Percentiles rank a stretch among this genome's conserved stretches.
These are phyloP conservation scores for Penicillium lividum DNA, from an alignment of 495 filamentous ascomycete genomes.

Conservation along the genomic window DNA sequence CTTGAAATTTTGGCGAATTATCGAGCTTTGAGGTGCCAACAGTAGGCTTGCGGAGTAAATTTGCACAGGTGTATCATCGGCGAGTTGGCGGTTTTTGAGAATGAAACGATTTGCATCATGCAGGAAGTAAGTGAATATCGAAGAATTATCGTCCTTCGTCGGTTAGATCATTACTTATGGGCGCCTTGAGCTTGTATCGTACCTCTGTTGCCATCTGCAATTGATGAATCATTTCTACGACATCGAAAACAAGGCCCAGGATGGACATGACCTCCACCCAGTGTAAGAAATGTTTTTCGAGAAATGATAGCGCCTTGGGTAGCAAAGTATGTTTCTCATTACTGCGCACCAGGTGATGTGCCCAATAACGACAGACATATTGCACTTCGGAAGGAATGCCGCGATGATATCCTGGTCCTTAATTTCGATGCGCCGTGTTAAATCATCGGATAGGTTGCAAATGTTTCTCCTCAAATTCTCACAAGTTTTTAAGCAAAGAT, in stretches of 20 bases:
- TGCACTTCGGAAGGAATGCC: constrained; percentile 28
- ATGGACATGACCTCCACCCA: constrained; percentile 45
- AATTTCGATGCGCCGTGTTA: constrained; percentile 24
- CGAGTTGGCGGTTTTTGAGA: constrained; percentile 28
- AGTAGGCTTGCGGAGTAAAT: constrained; percentile 22
- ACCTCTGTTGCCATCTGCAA: not conserved
- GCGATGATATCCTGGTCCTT: constrained; percentile 14
- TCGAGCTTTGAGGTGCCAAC: constrained; percentile 29
- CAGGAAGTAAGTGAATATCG: not conserved
- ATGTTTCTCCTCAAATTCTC: constrained; percentile 36
- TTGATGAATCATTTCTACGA: constrained; percentile 4
- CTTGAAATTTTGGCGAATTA: constrained; percentile 23
- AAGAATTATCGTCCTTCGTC: too few species aligned
- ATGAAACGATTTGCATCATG: constrained; percentile 38
- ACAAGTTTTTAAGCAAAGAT: constrained; percentile 27
- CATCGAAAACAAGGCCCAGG: constrained; percentile 19
- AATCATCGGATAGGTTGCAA: constrained; percentile 28
- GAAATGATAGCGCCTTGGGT: constrained; percentile 32
- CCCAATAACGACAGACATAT: constrained; percentile 41
- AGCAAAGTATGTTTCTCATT: constrained; percentile 13
- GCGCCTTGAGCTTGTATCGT: not conserved
- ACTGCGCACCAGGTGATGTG: not conserved
- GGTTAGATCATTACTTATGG: constrained; percentile 9
- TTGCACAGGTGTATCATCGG: constrained; percentile 19
- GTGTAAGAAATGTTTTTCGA: constrained; percentile 42